These are phyloP conservation scores for Xylaria sp. DNA, from an alignment of 2,329 filamentous ascomycete genomes.

Conservation along the genomic window DNA sequence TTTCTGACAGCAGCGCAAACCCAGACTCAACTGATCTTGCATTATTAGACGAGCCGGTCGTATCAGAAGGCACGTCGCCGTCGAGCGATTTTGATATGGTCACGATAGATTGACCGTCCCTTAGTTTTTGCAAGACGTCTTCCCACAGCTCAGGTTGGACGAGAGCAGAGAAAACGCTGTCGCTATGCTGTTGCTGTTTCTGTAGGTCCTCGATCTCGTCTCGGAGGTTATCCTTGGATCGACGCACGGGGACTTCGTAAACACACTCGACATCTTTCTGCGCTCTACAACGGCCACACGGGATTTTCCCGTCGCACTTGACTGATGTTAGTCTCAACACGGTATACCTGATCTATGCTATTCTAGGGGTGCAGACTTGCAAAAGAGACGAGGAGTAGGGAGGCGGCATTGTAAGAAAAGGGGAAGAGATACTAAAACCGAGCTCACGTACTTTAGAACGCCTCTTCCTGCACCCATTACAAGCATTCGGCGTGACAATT, in stretches of 20 bases:
- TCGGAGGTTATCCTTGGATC: conserved; percentile 58
- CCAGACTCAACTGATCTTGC: conserved; percentile 26
- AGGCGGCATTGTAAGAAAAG: background rate
- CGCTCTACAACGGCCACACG: conserved; percentile 50
- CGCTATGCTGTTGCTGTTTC: conserved; percentile 48
- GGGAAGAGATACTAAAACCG: background rate
- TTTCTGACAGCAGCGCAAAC: conserved; percentile 26
- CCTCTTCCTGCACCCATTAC: conserved; percentile 58
- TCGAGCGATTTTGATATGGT: conserved; percentile 52
- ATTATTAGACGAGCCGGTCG: conserved; percentile 30
- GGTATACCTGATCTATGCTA: background rate
- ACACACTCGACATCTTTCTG: conserved; percentile 53
- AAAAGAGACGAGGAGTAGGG: background rate
- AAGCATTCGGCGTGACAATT: conserved; percentile 55
- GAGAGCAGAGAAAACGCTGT: conserved; percentile 52
- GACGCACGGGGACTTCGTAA: conserved; percentile 58
- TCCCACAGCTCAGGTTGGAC: conserved; percentile 47
- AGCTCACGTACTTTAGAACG: conserved; percentile 48
- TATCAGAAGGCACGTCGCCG: conserved; percentile 30
- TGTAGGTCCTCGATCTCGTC: conserved; percentile 55
- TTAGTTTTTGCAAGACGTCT: conserved; percentile 49
- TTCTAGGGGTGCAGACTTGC: background rate
- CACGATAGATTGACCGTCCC: conserved; percentile 50
- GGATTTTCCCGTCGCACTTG: conserved; percentile 53
- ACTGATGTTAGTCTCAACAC: conserved; percentile 2